Base-by-base conservation (phyloP, 2,329 filamentous ascomycete genomes). In the Monosporascus sp. region DNA sequence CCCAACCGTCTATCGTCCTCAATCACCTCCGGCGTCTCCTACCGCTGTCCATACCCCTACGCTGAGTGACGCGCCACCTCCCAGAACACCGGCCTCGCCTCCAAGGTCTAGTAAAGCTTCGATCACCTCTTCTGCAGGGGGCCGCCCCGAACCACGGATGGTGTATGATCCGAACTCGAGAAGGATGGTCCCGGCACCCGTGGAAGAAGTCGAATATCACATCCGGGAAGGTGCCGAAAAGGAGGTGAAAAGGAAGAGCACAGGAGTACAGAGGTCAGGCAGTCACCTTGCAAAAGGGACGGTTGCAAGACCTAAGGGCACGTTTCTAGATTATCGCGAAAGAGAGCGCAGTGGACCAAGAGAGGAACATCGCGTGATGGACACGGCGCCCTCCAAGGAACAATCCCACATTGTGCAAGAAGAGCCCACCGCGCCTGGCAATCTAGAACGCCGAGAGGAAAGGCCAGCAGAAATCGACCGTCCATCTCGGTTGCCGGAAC, bases 111-210 rank as follows among this genome's bases (percentile, higher is more conserved):
- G 53, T 47, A 61, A 55, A 56, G 53, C 60, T 11, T 65, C 70
- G 4, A 52, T 55, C 31, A 56, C 60, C 18, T 58, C 57, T 7
- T 51, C 51, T 24, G 52, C 57, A 7, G 53, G 54, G 39, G 49
- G 50, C 38, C 57, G 57, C 34, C 44, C 48, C n/a, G 57, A 58
- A 20, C 59, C 56, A 46, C 57, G 58, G 34, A 55, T 88, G 65
- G 79, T 87, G 47, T 84, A 84, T 60, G 83, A 86, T 57, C 75
- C 82, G n/a, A 85, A 86, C 59, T 84, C 84, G 17, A 76, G 83
- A 58, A 79, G 83, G 54, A 83, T 85, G 74, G 74, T 86, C 3
- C 75, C 78, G 50, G 66, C 64, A 31, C 53, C 48, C 15, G 24
- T 58, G 14, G 59, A 74, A 66, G 48, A 69, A 69, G 47, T 56